Conservation (phyloP, 495 filamentous ascomycete genomes). For the Neurospora sp. region DNA sequence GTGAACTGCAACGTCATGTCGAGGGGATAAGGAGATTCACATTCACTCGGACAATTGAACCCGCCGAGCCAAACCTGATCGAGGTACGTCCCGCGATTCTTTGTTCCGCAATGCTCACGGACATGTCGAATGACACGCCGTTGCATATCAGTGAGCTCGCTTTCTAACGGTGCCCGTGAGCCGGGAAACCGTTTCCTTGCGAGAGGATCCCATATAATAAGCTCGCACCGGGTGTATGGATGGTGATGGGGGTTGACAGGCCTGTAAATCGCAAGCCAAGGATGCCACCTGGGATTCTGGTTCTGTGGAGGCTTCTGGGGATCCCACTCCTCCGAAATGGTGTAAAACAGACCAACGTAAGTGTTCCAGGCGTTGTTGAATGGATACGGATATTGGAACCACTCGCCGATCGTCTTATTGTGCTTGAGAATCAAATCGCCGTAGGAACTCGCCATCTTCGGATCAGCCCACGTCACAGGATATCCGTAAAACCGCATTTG, state of each 20-base stretch:
- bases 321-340: conserved; percentile 29
- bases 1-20: conserved; percentile 18
- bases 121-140: conserved; percentile 25
- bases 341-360: conserved; percentile 37
- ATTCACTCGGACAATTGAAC: conserved; percentile 6
- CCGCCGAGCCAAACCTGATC: conserved; percentile 32
- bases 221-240: conserved; percentile 15
- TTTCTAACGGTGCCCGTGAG: background rate
- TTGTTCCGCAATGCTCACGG: conserved; percentile 8
- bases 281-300: conserved; percentile 12
- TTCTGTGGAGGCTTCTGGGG: conserved; percentile 7
- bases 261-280: conserved; percentile 33
- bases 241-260: conserved; percentile 18
- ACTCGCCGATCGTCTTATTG: conserved; percentile 25
- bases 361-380: conserved; percentile 22
- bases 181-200: conserved; percentile 12
- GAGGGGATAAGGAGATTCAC: conserved; percentile 8
- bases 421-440: conserved; percentile 12
- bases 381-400: conserved; percentile 17
- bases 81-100: conserved; percentile 17
- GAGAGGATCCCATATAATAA: conserved; percentile 39
- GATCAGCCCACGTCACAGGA: conserved; percentile 29
- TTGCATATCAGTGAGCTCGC: conserved; percentile 31
- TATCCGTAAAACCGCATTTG: conserved; percentile 11
- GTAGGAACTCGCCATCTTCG: conserved; percentile 25